Conservation (phyloP, 805 yeast species). For the Nakazawaea sp. region DNA sequence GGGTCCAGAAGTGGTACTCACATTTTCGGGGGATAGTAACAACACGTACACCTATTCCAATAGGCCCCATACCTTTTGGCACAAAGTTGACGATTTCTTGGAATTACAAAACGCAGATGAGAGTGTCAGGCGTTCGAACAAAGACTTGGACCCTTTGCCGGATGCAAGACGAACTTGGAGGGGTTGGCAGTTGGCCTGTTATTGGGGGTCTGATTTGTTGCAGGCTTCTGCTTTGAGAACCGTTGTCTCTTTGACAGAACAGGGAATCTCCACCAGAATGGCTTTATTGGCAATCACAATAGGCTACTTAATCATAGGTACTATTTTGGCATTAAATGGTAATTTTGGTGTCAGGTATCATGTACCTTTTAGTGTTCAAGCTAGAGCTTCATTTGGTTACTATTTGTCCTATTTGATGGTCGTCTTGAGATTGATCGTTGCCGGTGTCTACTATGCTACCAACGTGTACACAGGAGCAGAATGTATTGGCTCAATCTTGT, state of each 20-base stretch:
- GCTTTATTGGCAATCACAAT: slow-evolving; percentile 14
- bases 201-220: slow-evolving; percentile 19
- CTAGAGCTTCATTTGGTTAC: slow-evolving; percentile 25
- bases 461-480: slow-evolving; percentile 20
- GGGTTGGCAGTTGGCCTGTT: slow-evolving; percentile 15
- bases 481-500: slow-evolving; percentile 20
- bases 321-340: slow-evolving; percentile 14
- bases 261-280: slow-evolving; percentile 17
- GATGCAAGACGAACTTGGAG: slow-evolving; percentile 17
- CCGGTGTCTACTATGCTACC: slow-evolving; percentile 20
- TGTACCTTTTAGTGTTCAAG: slow-evolving; percentile 26
- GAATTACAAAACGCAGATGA: slow-evolving; percentile 6
- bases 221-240: slow-evolving; percentile 16
- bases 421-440: slow-evolving; percentile 25
- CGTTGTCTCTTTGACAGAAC: slow-evolving; percentile 13
- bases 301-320: slow-evolving; percentile 16
- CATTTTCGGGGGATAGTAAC: too few relatives aligned
- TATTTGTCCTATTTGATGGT: slow-evolving; percentile 24
- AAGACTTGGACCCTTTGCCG: slow-evolving; percentile 16
- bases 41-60: too few relatives aligned
- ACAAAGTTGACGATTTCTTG: slow-evolving; percentile 1
- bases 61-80: too few relatives aligned
- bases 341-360: slow-evolving; percentile 25
- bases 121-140: slow-evolving; percentile 4
- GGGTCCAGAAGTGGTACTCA: too few relatives aligned